Base-by-base conservation (phyloP, 1,284 basidiomycete species). In the Erythrobasidium hasegawianum region DNA sequence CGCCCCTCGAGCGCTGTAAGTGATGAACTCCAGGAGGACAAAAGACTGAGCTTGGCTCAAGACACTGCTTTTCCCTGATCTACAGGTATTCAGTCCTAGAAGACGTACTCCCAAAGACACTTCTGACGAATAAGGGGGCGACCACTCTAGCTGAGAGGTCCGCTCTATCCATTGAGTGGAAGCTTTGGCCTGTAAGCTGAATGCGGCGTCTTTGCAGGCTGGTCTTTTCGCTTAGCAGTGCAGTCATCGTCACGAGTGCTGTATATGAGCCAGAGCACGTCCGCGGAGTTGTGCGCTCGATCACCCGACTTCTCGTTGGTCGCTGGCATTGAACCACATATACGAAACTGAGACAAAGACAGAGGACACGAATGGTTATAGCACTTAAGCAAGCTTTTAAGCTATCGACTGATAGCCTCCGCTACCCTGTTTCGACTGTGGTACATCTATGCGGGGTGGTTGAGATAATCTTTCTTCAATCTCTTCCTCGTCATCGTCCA, bases 1-100 rank as follows among this genome's bases (percentile, higher is more conserved):
- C 5, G 77, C 77, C 1, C 76, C 77, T n/a, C 56, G 78, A 18
- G 78, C 78, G 13, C 57, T 78, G 38, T 65, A 40, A 39, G 62
- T 58, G 14, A n/a, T 18, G 2, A 14, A 10, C 26, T 41, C 13
- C n/a, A 43, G 14, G 2, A 39, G 11, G 26, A 29, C n/a, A n/a
- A n/a, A n/a, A n/a, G n/a, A n/a, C n/a, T n/a, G n/a, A n/a, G n/a
- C n/a, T n/a, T n/a, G n/a, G n/a, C n/a, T n/a, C n/a, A n/a, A n/a
- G n/a, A n/a, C n/a, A n/a, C n/a, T n/a, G n/a, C n/a, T n/a, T n/a
- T 29, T 11, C 20, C 20, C n/a, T 38, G 1, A 24, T 38, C n/a
- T n/a, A 1, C 39, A 65, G 62, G 22, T 76, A 74, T 45, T 74
- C 75, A 0, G 64, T 73, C 43, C 71, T 71, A 2, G 75, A 76